Evolutionary conservation across 2,329 filamentous ascomycete genomes (phyloP).

Genomic region (Nakataea oryzae): DNA sequence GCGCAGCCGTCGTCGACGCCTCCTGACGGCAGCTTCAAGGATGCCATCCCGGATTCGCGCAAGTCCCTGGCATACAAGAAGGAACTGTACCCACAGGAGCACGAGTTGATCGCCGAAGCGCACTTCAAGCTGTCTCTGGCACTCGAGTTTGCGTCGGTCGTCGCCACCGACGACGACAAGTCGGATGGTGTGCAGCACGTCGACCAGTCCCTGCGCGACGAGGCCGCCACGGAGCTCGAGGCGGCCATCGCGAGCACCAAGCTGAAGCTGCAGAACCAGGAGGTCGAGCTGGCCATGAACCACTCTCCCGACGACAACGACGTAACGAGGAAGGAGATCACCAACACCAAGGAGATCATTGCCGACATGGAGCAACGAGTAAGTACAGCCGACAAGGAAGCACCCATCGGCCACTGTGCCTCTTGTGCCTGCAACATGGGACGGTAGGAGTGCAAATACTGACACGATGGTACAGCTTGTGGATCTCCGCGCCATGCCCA

Average conservation of each 20-base stretch:
- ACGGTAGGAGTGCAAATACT: neutral
- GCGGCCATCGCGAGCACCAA: slow-evolving; percentile 64
- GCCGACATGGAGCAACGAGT: slow-evolving; percentile 69
- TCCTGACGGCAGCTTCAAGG: slow-evolving; percentile 48
- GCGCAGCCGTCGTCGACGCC: neutral
- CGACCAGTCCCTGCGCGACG: slow-evolving; percentile 59
- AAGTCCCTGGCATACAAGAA: slow-evolving; percentile 70
- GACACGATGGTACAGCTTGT: slow-evolving; percentile 36
- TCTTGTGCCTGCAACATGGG: slow-evolving; percentile 10
- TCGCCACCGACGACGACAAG: slow-evolving; percentile 43
- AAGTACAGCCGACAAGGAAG: slow-evolving; percentile 19
- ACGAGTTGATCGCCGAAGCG: slow-evolving; percentile 80
- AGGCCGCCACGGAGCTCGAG: slow-evolving; percentile 62
- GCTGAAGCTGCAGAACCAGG: slow-evolving; percentile 59
- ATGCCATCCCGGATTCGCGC: slow-evolving; percentile 77
- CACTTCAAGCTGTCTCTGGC: slow-evolving; percentile 95
- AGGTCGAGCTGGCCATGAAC: slow-evolving; percentile 52
- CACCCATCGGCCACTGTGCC: too few relatives aligned
- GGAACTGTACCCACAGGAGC: slow-evolving; percentile 68
- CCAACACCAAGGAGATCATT: slow-evolving; percentile 68
- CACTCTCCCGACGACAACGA: slow-evolving; percentile 59
- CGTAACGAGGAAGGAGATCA: slow-evolving; percentile 48
- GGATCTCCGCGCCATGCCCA: slow-evolving; percentile 56
- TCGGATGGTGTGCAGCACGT: slow-evolving; percentile 37
- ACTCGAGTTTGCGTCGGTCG: slow-evolving; percentile 83